phyloP scores from a whole-genome alignment of 2,329 filamentous ascomycete species.

The Tolypocladium amazonense region DNA sequence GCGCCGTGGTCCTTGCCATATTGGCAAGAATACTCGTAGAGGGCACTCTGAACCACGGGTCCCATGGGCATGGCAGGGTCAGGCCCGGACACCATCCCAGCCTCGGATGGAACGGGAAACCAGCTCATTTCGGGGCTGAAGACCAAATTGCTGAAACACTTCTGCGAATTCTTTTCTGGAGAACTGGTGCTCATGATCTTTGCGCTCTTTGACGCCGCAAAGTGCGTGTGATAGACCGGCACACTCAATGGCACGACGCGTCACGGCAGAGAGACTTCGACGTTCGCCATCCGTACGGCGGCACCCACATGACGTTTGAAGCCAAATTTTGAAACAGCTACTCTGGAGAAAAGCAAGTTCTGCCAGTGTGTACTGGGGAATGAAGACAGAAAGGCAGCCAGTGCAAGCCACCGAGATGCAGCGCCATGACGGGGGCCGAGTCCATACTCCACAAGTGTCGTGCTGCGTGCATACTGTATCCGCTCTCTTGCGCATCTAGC shows the following conservation, averaged over 20 bases:
- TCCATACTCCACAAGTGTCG: background rate
- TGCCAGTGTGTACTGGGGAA: background rate
- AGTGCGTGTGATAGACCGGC: background rate
- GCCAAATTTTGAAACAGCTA: background rate
- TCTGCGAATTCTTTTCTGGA: background rate
- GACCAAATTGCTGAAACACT: background rate
- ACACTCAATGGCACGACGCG: background rate
- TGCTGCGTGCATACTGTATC: background rate
- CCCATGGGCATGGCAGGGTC: background rate
- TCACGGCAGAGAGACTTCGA: background rate
- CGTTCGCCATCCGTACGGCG: background rate
- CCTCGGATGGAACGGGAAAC: background rate
- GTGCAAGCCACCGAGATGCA: background rate
- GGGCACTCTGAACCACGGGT: background rate
- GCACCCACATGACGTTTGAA: background rate
- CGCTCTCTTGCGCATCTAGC: background rate
- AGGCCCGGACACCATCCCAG: background rate
- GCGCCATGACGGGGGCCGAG: slow-evolving; percentile 6
- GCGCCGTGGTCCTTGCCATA: background rate
- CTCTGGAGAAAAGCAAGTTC: background rate
- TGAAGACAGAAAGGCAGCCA: background rate
- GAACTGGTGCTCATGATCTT: too few relatives aligned
- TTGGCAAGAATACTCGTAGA: background rate
- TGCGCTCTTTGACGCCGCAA: background rate
- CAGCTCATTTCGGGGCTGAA: background rate